Base-by-base conservation (phyloP, 1,284 basidiomycete genomes). In the Marasmius sp. region DNA sequence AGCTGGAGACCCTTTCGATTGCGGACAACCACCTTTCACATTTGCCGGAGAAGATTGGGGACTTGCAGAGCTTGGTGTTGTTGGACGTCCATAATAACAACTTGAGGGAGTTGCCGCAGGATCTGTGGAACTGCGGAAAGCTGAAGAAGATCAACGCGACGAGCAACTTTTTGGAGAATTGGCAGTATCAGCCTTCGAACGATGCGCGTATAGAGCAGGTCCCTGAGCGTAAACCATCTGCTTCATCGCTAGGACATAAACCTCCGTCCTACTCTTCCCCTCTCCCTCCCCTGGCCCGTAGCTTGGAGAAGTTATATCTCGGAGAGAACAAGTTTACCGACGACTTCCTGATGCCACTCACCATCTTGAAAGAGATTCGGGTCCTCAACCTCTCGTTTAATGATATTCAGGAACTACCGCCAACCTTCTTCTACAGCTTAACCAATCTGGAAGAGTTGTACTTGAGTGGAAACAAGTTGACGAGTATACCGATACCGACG, bases 371-470 rank as follows among this genome's bases (percentile, higher is more conserved):
- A 61, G 87, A 91, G 66, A 83, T 98, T 11, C 83, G 84, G 3
- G 88, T 95, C 1, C 84, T 99, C 60, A 99, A 99, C 68, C 80
- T 99, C 38, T 95, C 93, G 61, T 98, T 98, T 80, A 99, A 99
- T 77, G 90, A 95, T 63, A 93, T 99, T 62, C 91, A 92, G 73
- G 95, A 97, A 71, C 84, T 98, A 47, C 94, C 95, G 0, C 77
- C 86, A 64, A 89, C 88, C 63, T 83, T 93, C 65, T 86, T 98
- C 67, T 80, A 84, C 64, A 88, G 88, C 61, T 82, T 93, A 62
- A 74, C 75, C 11, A 74, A 80, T 39, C 81, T 99, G 27, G 88
- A 93, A 73, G 91, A 96, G 76, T 79, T 99, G 41, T 99, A 98
- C 73, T 80, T 99, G 7, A 94, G 93, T 66, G 95, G 97, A 38